Conservation (phyloP, 345 rosid species). For the Eucalyptus polybractea region DNA sequence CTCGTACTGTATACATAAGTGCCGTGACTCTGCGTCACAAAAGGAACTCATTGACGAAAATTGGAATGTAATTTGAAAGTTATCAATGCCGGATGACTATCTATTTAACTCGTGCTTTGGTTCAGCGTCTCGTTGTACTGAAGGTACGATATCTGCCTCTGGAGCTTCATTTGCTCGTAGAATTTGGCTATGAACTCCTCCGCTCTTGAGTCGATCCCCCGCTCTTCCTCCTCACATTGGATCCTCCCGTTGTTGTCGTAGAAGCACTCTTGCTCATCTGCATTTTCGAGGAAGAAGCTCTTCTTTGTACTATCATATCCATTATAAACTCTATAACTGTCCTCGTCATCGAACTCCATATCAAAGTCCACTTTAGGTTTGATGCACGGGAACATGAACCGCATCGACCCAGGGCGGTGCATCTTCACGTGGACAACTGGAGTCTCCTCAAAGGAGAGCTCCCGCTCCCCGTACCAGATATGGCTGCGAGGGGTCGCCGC, state of each 20-base stretch:
- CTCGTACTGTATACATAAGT: not conserved
- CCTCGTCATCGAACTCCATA: constrained; percentile 22
- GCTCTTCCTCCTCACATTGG: constrained; percentile 6
- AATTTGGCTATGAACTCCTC: constrained; percentile 80
- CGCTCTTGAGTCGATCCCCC: constrained; percentile 70
- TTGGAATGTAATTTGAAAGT: not conserved
- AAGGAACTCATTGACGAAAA: not conserved
- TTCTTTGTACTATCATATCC: not conserved
- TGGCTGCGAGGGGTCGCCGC: not conserved
- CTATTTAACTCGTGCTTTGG: not conserved
- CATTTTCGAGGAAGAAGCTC: constrained; percentile 1
- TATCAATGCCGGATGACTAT: not conserved
- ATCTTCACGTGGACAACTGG: constrained; percentile 64
- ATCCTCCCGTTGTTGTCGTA: not conserved
- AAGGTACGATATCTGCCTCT: constrained; percentile 59
- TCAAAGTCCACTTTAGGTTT: constrained; percentile 42
- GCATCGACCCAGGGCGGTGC: constrained; percentile 53
- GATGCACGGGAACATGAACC: constrained; percentile 61
- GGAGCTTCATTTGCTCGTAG: constrained; percentile 60
- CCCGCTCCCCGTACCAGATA: constrained; percentile 31
- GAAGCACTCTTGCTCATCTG: not conserved
- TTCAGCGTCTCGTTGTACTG: constrained; percentile 21
- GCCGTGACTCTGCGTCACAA: not conserved
- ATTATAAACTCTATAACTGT: not conserved
- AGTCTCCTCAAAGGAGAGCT: constrained; percentile 82